Base-by-base conservation (phyloP, 192 early-diverging fungal species). In the Rhizophagus sp. region DNA sequence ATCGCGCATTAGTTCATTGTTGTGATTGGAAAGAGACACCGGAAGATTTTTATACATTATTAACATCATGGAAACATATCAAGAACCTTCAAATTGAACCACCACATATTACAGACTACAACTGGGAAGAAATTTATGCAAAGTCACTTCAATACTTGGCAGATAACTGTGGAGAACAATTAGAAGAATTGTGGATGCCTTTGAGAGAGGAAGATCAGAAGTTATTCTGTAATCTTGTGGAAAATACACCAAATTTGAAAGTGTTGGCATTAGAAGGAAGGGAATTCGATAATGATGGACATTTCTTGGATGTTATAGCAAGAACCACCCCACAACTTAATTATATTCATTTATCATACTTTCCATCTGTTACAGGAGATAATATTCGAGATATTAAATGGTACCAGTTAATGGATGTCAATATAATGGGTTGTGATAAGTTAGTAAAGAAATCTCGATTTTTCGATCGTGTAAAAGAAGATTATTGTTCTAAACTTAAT, bases 101-200 rank as follows among this genome's bases (percentile, higher is more conserved):
- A 39, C 68, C 68, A 10, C 68, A 70, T 70, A 22, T 1, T 7
- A n/a, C 41, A 44, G 68, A 70, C 8, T 2, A 2, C 17, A 44
- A 44, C 30, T 70, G 68, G 68, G 68, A 70, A 70, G 36, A 70
- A 44, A 70, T 36, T 39, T 70, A 70, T 70, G 9, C 15, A 22
- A 70, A 44, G 24, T 70, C 68, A 22, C 68, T 70, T 70, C 68
- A 39, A 70, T 70, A 70, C 24, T 36, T 70, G 9, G 33, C 68
- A 9, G 68, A 70, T 39, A 70, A 70, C 44, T 70, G 68, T 70
- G 68, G 68, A n/a, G 22, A 44, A 39, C 68, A 70, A 70, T 36
- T 70, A 39, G 68, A 70, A 70, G 68, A 70, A 41, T 70, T 70
- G 17, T 70, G 68, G 68, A 70, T 70, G 68, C 68, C 68, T 41